Evolutionary conservation across 2,329 filamentous ascomycete species (phyloP), one percentile per base, ranked within the genome.

Genomic region (Colletotrichum shisoi): DNA sequence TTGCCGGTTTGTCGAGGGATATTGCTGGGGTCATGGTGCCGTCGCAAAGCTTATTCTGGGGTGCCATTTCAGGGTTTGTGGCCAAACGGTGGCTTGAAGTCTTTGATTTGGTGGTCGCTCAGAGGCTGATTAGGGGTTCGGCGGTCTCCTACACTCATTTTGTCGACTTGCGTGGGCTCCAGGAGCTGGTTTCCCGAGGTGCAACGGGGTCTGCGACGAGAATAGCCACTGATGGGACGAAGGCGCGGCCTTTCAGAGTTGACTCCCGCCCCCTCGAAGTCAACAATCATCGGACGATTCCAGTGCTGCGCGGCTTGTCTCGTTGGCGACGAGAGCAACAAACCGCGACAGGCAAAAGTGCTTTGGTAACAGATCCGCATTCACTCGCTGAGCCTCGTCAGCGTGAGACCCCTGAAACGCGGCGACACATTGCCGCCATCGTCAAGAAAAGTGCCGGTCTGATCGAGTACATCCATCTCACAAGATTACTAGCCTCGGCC

Each of bases 41-140:
- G 57, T 52, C 63, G 34, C 45, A 42, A 68, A 67, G 34, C 52
- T 67, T 62, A 62, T 56, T 58, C 58, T 48, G 46, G 60, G 48
- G 54, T 37, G 31, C 17, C 42, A 31, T 45, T 24, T 42, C 57
- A 42, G 51, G 66, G 57, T 52, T 67, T 68, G 49, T 57, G 52
- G 67, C 57, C 57, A 67, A 67, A 68, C 62, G 66, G 66, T 67
- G 66, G 62, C 48, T 57, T 57, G 54, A 67, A 57, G 51, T 66
- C 34, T 56, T 21, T 62, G 57, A 34, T 39, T 51, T 62, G 40
- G 45, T 40, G 62, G 62, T 62, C 66, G 45, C 57, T 39, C 45
- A 21, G 31, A 45, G 11, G 52, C 62, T 53, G 54, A 12, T 60
- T 67, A 51, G 54, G 54, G 49, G 61, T 51, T 67, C 61, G 64